Conservation (phyloP, 371 early-diverging fungal species). For the Mucor irregularis region DNA sequence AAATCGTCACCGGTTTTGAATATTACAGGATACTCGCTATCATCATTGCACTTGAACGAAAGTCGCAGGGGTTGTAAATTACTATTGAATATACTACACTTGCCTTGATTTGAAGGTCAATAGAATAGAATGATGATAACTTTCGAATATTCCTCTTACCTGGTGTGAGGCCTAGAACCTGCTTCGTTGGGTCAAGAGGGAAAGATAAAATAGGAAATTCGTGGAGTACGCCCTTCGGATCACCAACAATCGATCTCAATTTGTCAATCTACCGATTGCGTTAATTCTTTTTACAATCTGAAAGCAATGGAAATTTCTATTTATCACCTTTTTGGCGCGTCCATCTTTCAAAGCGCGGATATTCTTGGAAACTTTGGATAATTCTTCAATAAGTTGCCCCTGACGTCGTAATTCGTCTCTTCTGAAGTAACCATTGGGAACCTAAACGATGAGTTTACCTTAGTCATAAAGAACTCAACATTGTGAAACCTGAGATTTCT, state of each 20-base stretch:
- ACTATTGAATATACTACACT: constrained; percentile 89
- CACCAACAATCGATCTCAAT: constrained; percentile 71
- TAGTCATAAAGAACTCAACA: no score
- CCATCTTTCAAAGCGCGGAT: constrained; percentile 77
- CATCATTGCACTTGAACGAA: constrained; percentile 80
- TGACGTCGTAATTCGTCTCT: constrained; percentile 79
- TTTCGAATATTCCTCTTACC: background rate
- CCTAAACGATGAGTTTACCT: no score
- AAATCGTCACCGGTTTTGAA: constrained; percentile 97
- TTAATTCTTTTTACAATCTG: background rate
- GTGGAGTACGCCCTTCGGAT: constrained; percentile 77
- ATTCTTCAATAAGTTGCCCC: constrained; percentile 75
- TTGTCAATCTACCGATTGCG: constrained; percentile 81
- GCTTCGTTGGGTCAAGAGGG: constrained; percentile 82
- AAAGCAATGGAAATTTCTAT: background rate
- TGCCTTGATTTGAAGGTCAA: constrained; percentile 58
- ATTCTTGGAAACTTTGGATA: constrained; percentile 73
- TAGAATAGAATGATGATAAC: background rate
- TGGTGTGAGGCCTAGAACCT: constrained; percentile 79
- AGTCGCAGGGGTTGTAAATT: constrained; percentile 84
- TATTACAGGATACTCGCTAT: constrained; percentile 83
- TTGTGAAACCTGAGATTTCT: no score
- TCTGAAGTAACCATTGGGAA: constrained; percentile 64
- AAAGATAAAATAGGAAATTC: constrained; percentile 49
- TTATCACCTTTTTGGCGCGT: constrained; percentile 75